phyloP scores from a whole-genome alignment of 352 stramenopile species.

The Phytophthora syringae region DNA sequence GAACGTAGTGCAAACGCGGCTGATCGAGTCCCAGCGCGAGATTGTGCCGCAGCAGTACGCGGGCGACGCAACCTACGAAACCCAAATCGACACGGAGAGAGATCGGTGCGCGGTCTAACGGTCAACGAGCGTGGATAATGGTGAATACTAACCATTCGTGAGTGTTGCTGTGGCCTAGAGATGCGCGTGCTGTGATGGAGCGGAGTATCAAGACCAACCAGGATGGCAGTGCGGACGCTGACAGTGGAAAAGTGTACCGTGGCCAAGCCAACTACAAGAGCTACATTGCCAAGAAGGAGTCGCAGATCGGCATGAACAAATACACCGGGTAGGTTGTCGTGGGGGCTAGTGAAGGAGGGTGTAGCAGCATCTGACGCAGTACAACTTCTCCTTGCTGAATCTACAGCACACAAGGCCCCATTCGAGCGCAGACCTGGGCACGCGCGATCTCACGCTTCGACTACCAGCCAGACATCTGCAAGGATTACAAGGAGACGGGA shows the following conservation, averaged over 20 bases:
- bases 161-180: constrained; percentile 36
- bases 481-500: constrained; percentile 99
- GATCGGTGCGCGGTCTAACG: constrained; percentile 48
- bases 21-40: constrained; percentile 77
- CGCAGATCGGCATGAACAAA: constrained; percentile 90
- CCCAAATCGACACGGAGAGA: constrained; percentile 82
- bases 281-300: constrained; percentile 90
- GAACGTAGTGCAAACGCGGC: constrained; percentile 63
- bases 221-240: constrained; percentile 67
- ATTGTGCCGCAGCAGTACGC: constrained; percentile 83
- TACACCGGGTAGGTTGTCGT: constrained; percentile 72
- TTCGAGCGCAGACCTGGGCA: constrained; percentile 94
- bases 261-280: constrained; percentile 88
- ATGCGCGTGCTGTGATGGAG: constrained; percentile 81
- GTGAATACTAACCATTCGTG: background rate
- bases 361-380: background rate
- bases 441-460: constrained; percentile 96
- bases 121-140: no score
- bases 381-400: no score
- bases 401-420: constrained; percentile 92
- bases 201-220: constrained; percentile 77
- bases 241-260: constrained; percentile 84
- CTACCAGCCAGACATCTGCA: constrained; percentile 98
- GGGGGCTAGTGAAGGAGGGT: background rate
- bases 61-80: constrained; percentile 84